Base-by-base conservation (phyloP, 805 yeast species). In the Saturnispora gosingensis region DNA sequence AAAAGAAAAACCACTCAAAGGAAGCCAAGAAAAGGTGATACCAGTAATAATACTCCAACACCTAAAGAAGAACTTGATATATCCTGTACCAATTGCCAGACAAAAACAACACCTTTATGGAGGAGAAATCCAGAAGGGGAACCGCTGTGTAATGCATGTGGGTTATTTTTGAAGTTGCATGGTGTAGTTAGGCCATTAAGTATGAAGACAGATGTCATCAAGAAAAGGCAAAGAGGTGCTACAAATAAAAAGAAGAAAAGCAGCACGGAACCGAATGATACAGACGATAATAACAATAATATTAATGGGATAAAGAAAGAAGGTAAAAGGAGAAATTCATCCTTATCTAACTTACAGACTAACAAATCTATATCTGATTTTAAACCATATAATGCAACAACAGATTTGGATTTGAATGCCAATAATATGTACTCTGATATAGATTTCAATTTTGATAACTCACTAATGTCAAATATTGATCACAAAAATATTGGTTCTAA, bases 141-240 rank as follows among this genome's bases (percentile, higher is more conserved):
- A 61, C 95, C 97, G 0, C 71, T 91, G 53, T 91, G 98, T 70
- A 91, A 91, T 67, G 98, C 99, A 0, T 91, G 99, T 71, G 99
- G 98, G 0, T 72, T 91, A 54, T 91, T 91, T 60, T 76, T 87
- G 61, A 91, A 91, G 67, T 72, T 91, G 24, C 98, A 91, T 62
- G 98, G 97, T n/a, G 91, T 88, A 3, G 95, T 88, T 55, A 74
- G 98, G 53, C 99, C 99, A 0, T 72, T 91, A 48, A 85, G 95
- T 13, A 72, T 90, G 60, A 90, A 89, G 63, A 59, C 62, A 10
- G 62, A 59, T 53, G 61, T 59, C 15, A 90, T 91, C 51, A 88
- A 89, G 66, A 88, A 89, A 67, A 77, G 99, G 59, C 96, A 90
- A 67, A 75, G 97, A 48, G 75, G 78, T 35, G 34, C 61, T 20